Conservation (phyloP, 2,329 filamentous ascomycete species). For the Pestalotiopsis sp. region DNA sequence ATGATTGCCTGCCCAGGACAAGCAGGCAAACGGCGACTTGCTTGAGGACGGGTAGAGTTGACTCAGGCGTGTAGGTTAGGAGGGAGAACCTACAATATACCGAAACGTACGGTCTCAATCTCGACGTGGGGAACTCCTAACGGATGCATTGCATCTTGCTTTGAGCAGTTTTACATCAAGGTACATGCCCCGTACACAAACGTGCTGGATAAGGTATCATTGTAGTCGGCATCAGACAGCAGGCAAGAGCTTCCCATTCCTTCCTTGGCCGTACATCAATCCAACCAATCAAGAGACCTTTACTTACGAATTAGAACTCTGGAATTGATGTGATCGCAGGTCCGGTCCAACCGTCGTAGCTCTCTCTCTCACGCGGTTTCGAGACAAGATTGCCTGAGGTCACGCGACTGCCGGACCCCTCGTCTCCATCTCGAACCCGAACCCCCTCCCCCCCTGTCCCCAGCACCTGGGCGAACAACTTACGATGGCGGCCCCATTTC, state of each 20-base stretch:
- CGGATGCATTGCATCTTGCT: background rate
- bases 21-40: background rate
- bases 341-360: slow-evolving; percentile 5
- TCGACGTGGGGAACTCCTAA: background rate
- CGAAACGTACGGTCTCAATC: background rate
- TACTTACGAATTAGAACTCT: background rate
- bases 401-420: slow-evolving; percentile 11
- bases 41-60: background rate
- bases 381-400: slow-evolving; percentile 10
- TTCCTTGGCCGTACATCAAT: too few species aligned
- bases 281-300: too few species aligned
- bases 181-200: background rate
- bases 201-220: too few species aligned
- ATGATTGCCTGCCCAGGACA: background rate
- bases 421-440: background rate
- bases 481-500: background rate
- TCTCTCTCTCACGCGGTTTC: slow-evolving; percentile 9
- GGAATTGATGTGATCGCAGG: background rate
- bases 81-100: background rate
- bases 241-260: too few species aligned
- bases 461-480: background rate
- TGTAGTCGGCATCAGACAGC: too few species aligned
- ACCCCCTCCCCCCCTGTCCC: background rate
- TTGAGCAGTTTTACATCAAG: background rate
- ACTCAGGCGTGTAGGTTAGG: background rate